Evolutionary conservation across 805 yeast species (phyloP).

Genomic region (Saturnispora sanitii): DNA sequence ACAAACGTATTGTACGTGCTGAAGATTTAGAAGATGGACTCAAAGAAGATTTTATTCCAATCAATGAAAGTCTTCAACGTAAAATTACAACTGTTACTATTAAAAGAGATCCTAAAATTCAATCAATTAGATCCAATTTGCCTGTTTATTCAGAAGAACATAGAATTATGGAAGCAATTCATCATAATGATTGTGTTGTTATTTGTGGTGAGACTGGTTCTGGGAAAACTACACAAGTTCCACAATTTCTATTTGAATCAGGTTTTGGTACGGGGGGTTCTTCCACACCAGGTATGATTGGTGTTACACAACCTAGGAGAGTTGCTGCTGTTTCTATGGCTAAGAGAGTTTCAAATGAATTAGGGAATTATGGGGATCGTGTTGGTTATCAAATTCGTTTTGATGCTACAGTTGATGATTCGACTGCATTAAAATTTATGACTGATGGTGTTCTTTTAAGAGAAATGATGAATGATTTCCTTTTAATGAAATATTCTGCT

Average conservation of each 20-base stretch:
- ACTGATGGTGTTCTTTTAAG: conserved; percentile 90
- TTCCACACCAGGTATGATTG: conserved; percentile 86
- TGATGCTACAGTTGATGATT: conserved; percentile 53
- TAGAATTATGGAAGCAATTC: conserved; percentile 88
- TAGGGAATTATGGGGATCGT: conserved; percentile 58
- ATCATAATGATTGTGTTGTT: conserved; percentile 82
- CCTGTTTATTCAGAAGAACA: conserved; percentile 93
- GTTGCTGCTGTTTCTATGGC: conserved; percentile 94
- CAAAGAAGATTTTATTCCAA: conserved; percentile 49
- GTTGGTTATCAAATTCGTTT: conserved; percentile 82
- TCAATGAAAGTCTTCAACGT: conserved; percentile 43
- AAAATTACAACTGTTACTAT: conserved; percentile 62
- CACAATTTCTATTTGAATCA: conserved; percentile 88
- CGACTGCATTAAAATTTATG: conserved; percentile 78
- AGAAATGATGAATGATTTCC: conserved; percentile 85
- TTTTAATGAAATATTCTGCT: conserved; percentile 72
- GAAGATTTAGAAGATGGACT: conserved; percentile 69
- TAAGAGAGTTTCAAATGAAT: conserved; percentile 62
- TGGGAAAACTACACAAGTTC: conserved; percentile 97
- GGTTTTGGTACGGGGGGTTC: conserved; percentile 65
- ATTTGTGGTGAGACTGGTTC: conserved; percentile 98
- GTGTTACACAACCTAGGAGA: conserved; percentile 91
- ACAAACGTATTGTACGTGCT: conserved; percentile 46
- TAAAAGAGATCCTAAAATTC: conserved; percentile 55
- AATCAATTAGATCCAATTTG: conserved; percentile 53